Base-by-base conservation (phyloP, 2,329 filamentous ascomycete genomes). In the Colletotrichum scovillei region DNA sequence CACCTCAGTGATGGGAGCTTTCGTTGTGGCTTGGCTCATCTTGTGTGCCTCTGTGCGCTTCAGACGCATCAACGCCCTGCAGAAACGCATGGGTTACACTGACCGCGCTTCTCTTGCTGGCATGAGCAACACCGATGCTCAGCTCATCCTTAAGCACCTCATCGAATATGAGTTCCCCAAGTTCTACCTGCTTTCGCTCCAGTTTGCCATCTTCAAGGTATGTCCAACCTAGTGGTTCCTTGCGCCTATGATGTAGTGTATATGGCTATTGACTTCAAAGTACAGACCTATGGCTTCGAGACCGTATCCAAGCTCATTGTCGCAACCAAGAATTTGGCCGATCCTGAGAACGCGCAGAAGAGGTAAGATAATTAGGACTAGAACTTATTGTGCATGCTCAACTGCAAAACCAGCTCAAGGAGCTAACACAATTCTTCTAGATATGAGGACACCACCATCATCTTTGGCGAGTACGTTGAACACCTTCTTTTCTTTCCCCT, bases 91-190 rank as follows among this genome's bases (percentile, higher is more conserved):
- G 74, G 76, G 78, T 24, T 85, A 79, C 70, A 73, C 79, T 5
- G 78, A 83, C 73, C 82, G 83, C 14, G 75, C 74, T 9, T 84
- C 84, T 5, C 67, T 86, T 9, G 77, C 80, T 11, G 74, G 76
- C 63, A 86, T 86, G 85, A 85, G 83, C 19, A 81, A 82, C 55
- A 74, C 81, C 73, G 83, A 88, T 63, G 86, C 88, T 6, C 84
- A 86, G 70, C 80, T 81, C 67, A 85, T 88, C 73, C 77, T 86
- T 19, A 80, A 81, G 71, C 78, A 79, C 42, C 71, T 84, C 7
- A 71, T 77, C 5, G 68, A 77, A 19, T 73, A 76, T 1, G 84
- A 86, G 67, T 86, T 85, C 46, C 84, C 85, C 0, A 76, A 80
- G 11, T 77, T 84, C 35, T 84, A 82, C 73, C 79, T 81, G 16